These are phyloP conservation scores for Lepidium africanum DNA, from an alignment of 345 rosid species.

Conservation along the genomic window DNA sequence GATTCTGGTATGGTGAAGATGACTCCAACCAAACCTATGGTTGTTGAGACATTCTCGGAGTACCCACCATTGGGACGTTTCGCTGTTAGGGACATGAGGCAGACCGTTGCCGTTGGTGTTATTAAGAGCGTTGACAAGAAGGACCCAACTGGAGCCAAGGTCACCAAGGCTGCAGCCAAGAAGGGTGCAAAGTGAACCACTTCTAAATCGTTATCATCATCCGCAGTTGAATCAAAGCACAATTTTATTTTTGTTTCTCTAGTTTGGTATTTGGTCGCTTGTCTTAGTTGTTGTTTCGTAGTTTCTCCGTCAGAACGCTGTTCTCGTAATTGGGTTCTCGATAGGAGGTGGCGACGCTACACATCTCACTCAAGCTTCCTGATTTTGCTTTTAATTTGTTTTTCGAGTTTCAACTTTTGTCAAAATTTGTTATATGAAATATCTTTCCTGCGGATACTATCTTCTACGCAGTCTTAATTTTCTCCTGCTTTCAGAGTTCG, in stretches of 20 bases:
- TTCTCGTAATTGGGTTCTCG: conserved; percentile 10
- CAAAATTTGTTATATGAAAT: neutral
- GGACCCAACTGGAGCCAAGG: conserved; percentile 76
- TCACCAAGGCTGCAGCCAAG: conserved; percentile 78
- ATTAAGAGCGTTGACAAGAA: conserved; percentile 85
- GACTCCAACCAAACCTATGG: conserved; percentile 83
- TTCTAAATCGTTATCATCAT: neutral
- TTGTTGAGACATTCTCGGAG: conserved; percentile 63
- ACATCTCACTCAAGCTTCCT: neutral
- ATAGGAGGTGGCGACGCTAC: conserved; percentile 10
- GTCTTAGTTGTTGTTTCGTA: neutral
- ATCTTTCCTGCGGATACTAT: neutral
- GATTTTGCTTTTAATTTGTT: neutral
- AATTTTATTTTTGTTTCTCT: neutral
- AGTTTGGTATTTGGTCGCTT: neutral
- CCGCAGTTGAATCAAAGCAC: neutral
- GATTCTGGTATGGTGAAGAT: conserved; percentile 52
- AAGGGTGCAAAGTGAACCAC: conserved; percentile 61
- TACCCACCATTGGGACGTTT: conserved; percentile 84
- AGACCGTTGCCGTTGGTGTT: conserved; percentile 81
- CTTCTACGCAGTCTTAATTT: neutral
- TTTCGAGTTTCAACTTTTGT: too few species aligned
- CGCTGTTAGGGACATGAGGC: conserved; percentile 88
- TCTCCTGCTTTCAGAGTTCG: too few species aligned
- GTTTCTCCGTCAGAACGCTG: neutral